These are phyloP conservation scores for Coniochaeta prunicola DNA, from an alignment of 2,329 filamentous ascomycete genomes.

Conservation along the genomic window DNA sequence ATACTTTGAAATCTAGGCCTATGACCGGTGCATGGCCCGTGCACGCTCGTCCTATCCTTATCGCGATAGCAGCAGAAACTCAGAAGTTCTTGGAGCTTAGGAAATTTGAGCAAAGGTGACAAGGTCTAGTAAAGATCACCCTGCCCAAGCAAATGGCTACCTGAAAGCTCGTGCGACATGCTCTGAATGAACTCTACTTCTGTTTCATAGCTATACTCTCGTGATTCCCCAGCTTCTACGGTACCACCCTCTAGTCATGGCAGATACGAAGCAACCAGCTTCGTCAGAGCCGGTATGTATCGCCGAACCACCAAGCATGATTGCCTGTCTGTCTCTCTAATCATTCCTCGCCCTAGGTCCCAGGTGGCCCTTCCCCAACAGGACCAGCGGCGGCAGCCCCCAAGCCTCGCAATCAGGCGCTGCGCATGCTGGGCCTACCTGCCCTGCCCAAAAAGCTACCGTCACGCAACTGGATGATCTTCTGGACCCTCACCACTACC, in stretches of 20 bases:
- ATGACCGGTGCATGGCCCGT: background rate
- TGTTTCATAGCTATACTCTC: background rate
- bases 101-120: background rate
- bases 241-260: background rate
- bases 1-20: background rate
- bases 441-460: slow-evolving; percentile 77
- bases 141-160: background rate
- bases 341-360: slow-evolving; percentile 1
- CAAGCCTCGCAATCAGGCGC: slow-evolving; percentile 57
- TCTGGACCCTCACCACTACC: slow-evolving; percentile 70
- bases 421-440: slow-evolving; percentile 77
- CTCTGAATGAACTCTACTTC: background rate
- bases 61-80: slow-evolving; percentile 10
- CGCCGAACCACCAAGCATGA: background rate
- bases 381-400: slow-evolving; percentile 16
- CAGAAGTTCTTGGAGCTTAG: background rate
- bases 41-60: background rate
- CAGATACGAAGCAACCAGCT: slow-evolving; percentile 15
- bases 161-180: background rate
- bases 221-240: background rate
- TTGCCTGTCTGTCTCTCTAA: background rate
- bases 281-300: slow-evolving; percentile 13
- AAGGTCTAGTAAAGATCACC: background rate
- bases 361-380: slow-evolving; percentile 5
- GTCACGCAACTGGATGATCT: slow-evolving; percentile 97